Conservation (phyloP, 495 filamentous ascomycete genomes). For the Trichoderma virens region DNA sequence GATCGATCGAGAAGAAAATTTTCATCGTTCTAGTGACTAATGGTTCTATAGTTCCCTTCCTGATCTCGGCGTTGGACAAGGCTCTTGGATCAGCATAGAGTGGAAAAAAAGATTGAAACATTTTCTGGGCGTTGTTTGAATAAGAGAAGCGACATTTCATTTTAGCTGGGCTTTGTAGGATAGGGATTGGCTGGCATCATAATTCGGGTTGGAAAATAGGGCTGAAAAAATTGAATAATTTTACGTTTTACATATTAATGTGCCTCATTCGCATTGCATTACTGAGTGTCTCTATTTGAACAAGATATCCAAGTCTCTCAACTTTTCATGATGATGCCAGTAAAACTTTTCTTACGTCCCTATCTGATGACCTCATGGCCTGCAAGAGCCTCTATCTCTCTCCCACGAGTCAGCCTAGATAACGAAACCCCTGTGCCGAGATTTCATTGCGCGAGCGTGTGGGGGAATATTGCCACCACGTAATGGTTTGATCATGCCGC, state of each 20-base stretch:
- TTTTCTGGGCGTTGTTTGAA: background rate
- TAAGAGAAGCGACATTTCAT: background rate
- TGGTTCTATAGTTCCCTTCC: background rate
- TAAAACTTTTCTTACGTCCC: too few species aligned
- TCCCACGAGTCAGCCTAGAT: background rate
- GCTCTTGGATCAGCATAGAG: background rate
- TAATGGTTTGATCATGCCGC: background rate
- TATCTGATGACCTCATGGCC: too few species aligned
- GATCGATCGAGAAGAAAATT: slow-evolving; percentile 62
- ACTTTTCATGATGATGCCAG: too few species aligned
- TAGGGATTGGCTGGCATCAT: background rate
- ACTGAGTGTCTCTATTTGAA: too few species aligned
- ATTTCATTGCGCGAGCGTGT: background rate
- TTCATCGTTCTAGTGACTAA: slow-evolving; percentile 20
- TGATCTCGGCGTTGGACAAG: background rate
- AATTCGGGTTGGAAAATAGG: background rate
- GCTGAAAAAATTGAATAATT: background rate
- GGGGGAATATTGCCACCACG: background rate
- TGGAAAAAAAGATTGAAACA: background rate
- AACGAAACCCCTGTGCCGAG: background rate
- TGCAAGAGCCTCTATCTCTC: too few species aligned
- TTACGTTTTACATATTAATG: background rate
- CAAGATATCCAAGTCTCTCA: too few species aligned
- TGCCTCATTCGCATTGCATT: too few species aligned
- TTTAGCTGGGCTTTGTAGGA: background rate